phyloP scores from a whole-genome alignment of 805 yeast species.

The Zygosaccharomyces bisporus region DNA sequence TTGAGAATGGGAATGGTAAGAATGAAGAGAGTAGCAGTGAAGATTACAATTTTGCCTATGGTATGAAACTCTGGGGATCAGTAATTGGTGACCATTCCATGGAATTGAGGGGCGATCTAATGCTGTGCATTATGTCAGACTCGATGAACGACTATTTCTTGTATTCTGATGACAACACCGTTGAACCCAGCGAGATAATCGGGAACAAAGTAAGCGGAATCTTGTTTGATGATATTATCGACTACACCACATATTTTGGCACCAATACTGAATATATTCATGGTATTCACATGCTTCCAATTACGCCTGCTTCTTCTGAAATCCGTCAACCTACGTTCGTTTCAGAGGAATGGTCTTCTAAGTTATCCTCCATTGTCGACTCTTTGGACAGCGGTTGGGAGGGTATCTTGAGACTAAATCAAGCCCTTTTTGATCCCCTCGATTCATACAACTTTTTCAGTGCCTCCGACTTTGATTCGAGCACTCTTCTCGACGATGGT shows the following conservation, averaged over 20 bases:
- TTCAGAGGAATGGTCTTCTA: conserved; percentile 41
- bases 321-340: conserved; percentile 52
- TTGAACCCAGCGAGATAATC: conserved; percentile 49
- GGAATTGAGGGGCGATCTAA: conserved; percentile 15
- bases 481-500: conserved; percentile 51
- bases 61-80: conserved; percentile 64
- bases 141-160: conserved; percentile 56
- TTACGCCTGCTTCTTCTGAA: conserved; percentile 39
- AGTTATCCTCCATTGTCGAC: conserved; percentile 39
- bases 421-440: conserved; percentile 44
- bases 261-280: conserved; percentile 58
- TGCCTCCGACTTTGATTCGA: conserved; percentile 30
- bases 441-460: conserved; percentile 44
- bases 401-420: conserved; percentile 44
- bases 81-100: conserved; percentile 51
- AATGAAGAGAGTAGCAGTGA: conserved; percentile 59
- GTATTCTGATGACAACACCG: conserved; percentile 44
- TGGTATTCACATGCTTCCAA: conserved; percentile 76
- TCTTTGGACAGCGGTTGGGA: conserved; percentile 58
- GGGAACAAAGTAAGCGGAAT: conserved; percentile 66
- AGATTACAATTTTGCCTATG: conserved; percentile 62
- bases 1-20: conserved; percentile 41
- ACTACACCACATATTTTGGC: conserved; percentile 72
- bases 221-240: conserved; percentile 66
- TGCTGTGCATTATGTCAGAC: conserved; percentile 33